Evolutionary conservation across 2,329 filamentous ascomycete species (phyloP).

Genomic region (Cladosporium oxysporum): DNA sequence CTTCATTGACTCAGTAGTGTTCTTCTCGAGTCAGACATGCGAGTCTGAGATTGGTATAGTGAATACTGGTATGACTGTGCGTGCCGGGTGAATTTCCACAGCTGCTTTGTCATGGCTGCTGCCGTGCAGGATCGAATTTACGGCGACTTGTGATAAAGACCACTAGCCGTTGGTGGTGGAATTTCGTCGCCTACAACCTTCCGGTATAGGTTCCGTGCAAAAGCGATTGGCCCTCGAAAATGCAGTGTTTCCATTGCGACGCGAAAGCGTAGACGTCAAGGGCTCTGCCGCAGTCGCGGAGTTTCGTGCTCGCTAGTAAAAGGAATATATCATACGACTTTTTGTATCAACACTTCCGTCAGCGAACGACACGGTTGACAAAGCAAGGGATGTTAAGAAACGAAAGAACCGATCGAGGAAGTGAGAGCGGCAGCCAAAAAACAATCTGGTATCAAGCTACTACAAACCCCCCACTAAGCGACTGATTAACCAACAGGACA

Average conservation of each 20-base stretch:
- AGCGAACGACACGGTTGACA: not conserved
- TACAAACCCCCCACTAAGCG: not conserved
- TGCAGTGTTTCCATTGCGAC: not conserved
- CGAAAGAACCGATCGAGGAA: not conserved
- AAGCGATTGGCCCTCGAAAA: too few relatives aligned
- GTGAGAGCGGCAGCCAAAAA: not conserved
- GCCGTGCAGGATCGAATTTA: not conserved
- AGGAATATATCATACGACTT: not conserved
- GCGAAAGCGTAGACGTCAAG: not conserved
- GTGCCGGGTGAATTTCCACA: not conserved
- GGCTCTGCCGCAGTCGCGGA: not conserved
- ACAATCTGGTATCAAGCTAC: constrained; percentile 5
- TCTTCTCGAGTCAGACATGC: not conserved
- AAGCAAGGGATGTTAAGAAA: not conserved
- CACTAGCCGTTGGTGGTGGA: too few relatives aligned
- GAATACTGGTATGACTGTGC: not conserved
- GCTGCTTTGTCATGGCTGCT: not conserved
- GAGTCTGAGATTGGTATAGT: not conserved
- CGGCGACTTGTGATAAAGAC: not conserved
- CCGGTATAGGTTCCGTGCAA: too few relatives aligned
- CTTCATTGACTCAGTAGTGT: too few relatives aligned
- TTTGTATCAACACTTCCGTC: not conserved
- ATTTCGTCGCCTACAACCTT: too few relatives aligned
- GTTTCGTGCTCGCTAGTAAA: not conserved
- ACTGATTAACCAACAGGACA: not conserved